phyloP scores from a whole-genome alignment of 2,329 filamentous ascomycete species.

The Fusarium vanettenii region DNA sequence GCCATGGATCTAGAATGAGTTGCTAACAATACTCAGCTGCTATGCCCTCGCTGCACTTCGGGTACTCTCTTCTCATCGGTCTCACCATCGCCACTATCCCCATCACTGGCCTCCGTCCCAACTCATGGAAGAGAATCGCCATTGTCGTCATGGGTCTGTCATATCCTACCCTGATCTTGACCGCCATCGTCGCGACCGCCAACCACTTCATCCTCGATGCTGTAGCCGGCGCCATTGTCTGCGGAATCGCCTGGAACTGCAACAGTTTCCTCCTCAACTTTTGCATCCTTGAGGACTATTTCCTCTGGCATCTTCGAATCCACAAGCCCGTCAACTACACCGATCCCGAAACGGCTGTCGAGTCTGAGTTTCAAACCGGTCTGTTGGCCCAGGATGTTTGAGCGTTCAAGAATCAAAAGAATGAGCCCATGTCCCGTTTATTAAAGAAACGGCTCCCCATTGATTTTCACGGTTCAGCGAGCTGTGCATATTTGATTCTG shows the following conservation, averaged over 20 bases:
- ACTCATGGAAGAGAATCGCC: constrained; percentile 61
- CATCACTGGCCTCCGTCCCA: constrained; percentile 64
- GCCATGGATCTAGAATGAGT: background rate
- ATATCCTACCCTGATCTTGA: constrained; percentile 74
- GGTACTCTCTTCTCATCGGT: constrained; percentile 79
- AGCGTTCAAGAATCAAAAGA: background rate
- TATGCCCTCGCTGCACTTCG: constrained; percentile 82
- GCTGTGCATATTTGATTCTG: background rate
- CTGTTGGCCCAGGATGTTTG: constrained; percentile 40
- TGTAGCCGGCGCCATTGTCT: constrained; percentile 74
- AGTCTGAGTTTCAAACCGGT: constrained; percentile 46
- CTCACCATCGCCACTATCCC: constrained; percentile 76
- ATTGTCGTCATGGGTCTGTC: constrained; percentile 64
- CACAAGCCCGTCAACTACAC: constrained; percentile 69
- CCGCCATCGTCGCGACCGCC: constrained; percentile 76
- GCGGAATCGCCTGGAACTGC: constrained; percentile 70
- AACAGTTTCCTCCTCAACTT: constrained; percentile 70
- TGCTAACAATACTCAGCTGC: constrained; percentile 61
- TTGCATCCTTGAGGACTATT: constrained; percentile 74
- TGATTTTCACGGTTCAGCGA: background rate
- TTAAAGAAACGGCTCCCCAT: background rate
- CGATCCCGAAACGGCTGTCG: constrained; percentile 51
- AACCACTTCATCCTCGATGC: constrained; percentile 81
- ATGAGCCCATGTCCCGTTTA: constrained; percentile 20
- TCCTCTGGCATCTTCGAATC: constrained; percentile 70